These are phyloP conservation scores for Myxozyma udenii DNA, from an alignment of 805 yeast species.

Conservation along the genomic window DNA sequence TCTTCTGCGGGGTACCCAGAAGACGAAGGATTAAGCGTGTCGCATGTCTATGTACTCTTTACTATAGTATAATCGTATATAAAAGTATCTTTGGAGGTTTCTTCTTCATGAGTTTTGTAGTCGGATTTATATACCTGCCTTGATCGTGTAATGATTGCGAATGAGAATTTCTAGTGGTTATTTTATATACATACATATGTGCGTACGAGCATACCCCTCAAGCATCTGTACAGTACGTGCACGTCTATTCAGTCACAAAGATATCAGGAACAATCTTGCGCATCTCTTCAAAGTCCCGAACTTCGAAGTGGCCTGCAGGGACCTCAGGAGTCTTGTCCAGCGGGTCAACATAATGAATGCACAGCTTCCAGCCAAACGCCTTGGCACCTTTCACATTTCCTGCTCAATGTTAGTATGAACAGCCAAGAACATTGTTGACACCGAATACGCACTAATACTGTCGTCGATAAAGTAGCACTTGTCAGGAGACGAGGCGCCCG, in stretches of 20 bases:
- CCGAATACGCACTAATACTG: constrained; percentile 47
- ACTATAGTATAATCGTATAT: background rate
- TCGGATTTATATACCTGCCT: no score
- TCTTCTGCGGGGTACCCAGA: constrained; percentile 99
- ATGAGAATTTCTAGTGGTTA: no score
- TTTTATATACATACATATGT: no score
- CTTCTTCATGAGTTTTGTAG: no score
- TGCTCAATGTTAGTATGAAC: background rate
- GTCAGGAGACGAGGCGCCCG: constrained; percentile 51
- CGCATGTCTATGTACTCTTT: background rate
- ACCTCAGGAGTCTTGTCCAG: constrained; percentile 48
- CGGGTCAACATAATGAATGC: constrained; percentile 72
- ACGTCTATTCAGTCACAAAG: constrained; percentile 34
- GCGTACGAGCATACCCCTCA: background rate
- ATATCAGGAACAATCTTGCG: constrained; percentile 52
- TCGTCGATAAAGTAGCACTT: constrained; percentile 83
- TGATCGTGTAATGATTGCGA: no score
- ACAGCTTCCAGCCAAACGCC: constrained; percentile 65
- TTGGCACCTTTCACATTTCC: constrained; percentile 72
- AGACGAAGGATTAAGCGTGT: constrained; percentile 63
- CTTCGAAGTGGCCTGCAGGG: constrained; percentile 47
- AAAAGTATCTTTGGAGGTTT: no score
- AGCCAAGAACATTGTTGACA: background rate
- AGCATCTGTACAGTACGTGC: background rate
- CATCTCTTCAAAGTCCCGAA: constrained; percentile 58